Evolutionary conservation across 345 rosid species (phyloP).

Genomic region (Acer saccharum): DNA sequence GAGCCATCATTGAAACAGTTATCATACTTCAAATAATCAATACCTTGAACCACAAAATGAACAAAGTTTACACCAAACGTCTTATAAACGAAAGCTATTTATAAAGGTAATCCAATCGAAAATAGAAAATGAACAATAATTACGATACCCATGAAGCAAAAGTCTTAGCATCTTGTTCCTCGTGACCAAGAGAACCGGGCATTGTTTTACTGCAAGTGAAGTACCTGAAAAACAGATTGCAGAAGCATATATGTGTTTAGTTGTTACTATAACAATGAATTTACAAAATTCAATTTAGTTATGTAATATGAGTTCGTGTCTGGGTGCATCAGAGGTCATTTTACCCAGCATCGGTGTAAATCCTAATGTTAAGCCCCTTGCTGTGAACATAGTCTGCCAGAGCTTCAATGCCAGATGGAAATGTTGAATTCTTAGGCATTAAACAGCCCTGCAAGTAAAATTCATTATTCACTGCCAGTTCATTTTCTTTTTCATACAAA

Average conservation of each 20-base stretch:
- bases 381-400: neutral
- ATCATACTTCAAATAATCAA: constrained; percentile 71
- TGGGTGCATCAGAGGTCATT: neutral
- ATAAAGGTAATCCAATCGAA: neutral
- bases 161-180: constrained; percentile 88
- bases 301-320: neutral
- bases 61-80: neutral
- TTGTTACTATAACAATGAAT: neutral
- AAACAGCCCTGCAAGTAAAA: too few relatives aligned
- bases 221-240: constrained; percentile 45
- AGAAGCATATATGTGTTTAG: neutral
- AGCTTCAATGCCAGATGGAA: too few relatives aligned
- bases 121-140: constrained; percentile 12
- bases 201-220: constrained; percentile 80
- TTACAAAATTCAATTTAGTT: neutral
- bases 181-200: constrained; percentile 93
- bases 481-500: neutral
- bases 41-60: constrained; percentile 48
- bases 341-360: constrained; percentile 76
- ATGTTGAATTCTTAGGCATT: too few relatives aligned
- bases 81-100: neutral
- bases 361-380: constrained; percentile 89
- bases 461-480: neutral
- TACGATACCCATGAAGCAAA: constrained; percentile 83
- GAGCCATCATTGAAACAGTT: constrained; percentile 71